Evolutionary conservation across 352 stramenopile genomes (phyloP).

Genomic region (Globisporangium uncinulatum): DNA sequence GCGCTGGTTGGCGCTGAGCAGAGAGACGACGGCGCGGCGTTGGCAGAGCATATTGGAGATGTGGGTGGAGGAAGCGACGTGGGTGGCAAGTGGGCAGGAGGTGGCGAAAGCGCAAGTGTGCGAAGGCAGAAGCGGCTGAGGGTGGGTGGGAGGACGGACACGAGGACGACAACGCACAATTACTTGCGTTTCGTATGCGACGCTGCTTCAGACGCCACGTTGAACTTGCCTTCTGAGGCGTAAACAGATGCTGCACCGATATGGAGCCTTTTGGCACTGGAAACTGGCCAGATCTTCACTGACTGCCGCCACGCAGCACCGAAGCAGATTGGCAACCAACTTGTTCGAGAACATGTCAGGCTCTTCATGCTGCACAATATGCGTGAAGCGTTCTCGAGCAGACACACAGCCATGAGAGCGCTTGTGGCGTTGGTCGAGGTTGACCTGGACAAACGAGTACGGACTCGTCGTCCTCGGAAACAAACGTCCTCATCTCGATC

Average conservation of each 20-base stretch:
- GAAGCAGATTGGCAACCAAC: background rate
- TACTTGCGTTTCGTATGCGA: constrained; percentile 14
- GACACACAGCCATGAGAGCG: background rate
- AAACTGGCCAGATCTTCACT: background rate
- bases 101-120: constrained; percentile 12
- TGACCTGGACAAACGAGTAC: too few species aligned
- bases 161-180: background rate
- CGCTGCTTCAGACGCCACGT: background rate
- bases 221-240: background rate
- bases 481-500: background rate
- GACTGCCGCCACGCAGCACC: background rate
- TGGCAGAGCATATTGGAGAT: constrained; percentile 20
- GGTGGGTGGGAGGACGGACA: too few species aligned
- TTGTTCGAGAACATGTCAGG: background rate
- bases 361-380: too few species aligned
- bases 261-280: background rate
- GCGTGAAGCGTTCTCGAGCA: too few species aligned
- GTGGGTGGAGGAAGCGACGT: background rate
- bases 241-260: background rate
- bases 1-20: constrained; percentile 18
- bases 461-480: too few species aligned
- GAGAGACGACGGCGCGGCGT: constrained; percentile 11
- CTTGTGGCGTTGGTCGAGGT: background rate
- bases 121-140: background rate
- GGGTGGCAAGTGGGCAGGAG: constrained; percentile 1